Evolutionary conservation across 2,329 filamentous ascomycete genomes (phyloP), one percentile per base, ranked within the genome.

Genomic region (Fusarium azukiicola): DNA sequence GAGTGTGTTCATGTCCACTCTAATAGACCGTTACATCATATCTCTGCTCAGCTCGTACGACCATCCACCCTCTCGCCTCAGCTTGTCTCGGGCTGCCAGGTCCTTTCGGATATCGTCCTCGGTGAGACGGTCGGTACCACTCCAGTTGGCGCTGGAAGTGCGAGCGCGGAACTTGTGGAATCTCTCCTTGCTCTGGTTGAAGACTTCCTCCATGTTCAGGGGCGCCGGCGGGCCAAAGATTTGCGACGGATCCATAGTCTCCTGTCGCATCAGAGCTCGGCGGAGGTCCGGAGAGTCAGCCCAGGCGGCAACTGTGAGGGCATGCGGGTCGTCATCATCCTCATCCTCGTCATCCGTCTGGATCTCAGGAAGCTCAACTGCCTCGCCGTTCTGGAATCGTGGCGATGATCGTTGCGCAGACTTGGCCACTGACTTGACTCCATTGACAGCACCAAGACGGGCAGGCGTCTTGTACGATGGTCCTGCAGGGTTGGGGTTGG

Each of bases 121-220:
- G 0, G 97, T 99, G 81, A 99, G 90, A 69, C 91, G 88, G 81
- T 99, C 98, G 6, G 95, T 91, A 71, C 96, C 93, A 84, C 93
- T 95, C 98, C 98, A 99, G 88, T 98, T 98, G 47, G 98, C 98
- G 87, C 96, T 98, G 81, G 96, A 98, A 9, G 97, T 99, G 72
- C 98, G 93, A 68, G 96, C 95, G 23, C 98, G 94, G 91, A 99
- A 99, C 84, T 96, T 96, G 90, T 96, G 96, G 86, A 96, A 94
- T 79, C 95, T 91, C 72, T 97, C 96, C 86, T 97, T 97, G 87
- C 96, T 97, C 86, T 97, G 96, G 87, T 92, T 95, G 88, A 99
- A 99, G 44, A 99, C 97, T 85, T 99, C 97, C 84, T 99, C 98
- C 95, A 99, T 98, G 84, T 96, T 96, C 79, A 99, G 91, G 17